phyloP scores from a whole-genome alignment of 225 moss, liverwort and hornwort species.

The Polytrichum commune region DNA sequence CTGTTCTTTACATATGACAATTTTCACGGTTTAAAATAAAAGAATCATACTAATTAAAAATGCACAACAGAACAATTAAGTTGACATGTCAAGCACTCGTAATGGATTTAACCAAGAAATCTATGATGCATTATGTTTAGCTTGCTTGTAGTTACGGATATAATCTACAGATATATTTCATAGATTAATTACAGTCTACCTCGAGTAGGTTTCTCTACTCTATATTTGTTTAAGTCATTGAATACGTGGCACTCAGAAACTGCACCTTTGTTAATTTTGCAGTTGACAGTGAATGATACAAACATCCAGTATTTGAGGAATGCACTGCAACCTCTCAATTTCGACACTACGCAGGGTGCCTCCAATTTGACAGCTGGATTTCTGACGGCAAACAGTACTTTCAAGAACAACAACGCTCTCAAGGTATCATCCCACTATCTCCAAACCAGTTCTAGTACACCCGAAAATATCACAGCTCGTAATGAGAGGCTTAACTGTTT shows the following conservation, averaged over 20 bases:
- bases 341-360: not conserved
- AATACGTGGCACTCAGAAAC: too few species aligned
- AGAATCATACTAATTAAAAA: not conserved
- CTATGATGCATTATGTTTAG: too few species aligned
- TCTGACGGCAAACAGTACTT: not conserved
- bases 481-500: not conserved
- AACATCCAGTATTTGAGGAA: not conserved
- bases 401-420: conserved; percentile 3
- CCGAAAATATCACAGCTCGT: not conserved
- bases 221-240: too few species aligned
- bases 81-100: not conserved
- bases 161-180: too few species aligned
- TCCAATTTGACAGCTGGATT: conserved; percentile 14
- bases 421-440: conserved; percentile 1
- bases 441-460: too few species aligned
- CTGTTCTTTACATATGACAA: not conserved
- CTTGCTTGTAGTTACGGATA: too few species aligned
- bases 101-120: too few species aligned
- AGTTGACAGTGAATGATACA: conserved; percentile 8
- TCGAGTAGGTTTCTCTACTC: too few species aligned
- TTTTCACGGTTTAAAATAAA: not conserved
- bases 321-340: not conserved
- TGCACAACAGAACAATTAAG: not conserved
- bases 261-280: not conserved
- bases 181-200: too few species aligned